A percentile compares a stretch with the other conserved stretches of the same genome.
Conservation (phyloP, 495 filamentous ascomycete genomes). For the Penicillium parvum region DNA sequence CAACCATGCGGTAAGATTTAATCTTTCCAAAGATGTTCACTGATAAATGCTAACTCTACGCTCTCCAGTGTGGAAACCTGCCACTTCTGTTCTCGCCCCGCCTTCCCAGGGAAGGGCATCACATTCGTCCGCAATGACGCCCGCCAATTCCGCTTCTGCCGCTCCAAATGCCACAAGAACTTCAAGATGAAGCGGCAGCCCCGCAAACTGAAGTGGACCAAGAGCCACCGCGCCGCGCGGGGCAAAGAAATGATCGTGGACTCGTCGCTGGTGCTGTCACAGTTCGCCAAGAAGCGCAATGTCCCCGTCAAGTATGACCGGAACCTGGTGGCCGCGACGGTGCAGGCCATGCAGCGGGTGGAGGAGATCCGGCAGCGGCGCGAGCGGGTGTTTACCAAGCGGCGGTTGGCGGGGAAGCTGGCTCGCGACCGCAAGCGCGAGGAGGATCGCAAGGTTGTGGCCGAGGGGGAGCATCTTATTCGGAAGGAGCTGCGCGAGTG, state of each 20-base stretch:
- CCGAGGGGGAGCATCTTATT: conserved; percentile 79
- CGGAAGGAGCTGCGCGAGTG: conserved; percentile 46
- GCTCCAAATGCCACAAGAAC: conserved; percentile 92
- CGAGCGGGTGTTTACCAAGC: conserved; percentile 88
- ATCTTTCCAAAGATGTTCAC: background rate
- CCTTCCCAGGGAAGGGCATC: conserved; percentile 87
- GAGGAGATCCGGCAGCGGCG: conserved; percentile 77
- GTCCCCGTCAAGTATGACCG: conserved; percentile 93
- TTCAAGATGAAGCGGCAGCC: conserved; percentile 97
- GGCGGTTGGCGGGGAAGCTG: conserved; percentile 84
- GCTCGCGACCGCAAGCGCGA: conserved; percentile 64
- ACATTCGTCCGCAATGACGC: conserved; percentile 83
- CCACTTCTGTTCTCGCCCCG: conserved; percentile 82
- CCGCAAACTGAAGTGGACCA: conserved; percentile 85
- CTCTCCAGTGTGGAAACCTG: conserved; percentile 72
- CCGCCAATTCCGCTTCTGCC: conserved; percentile 60
- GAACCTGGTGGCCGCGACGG: conserved; percentile 77
- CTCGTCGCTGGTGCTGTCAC: conserved; percentile 81
- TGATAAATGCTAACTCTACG: background rate
- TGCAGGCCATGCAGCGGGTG: conserved; percentile 88
- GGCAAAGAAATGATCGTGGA: conserved; percentile 95
- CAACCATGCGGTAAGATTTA: conserved; percentile 32
- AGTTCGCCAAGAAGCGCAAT: conserved; percentile 89
- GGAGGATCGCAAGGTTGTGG: conserved; percentile 80
- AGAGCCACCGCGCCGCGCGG: conserved; percentile 63